Evolutionary conservation across 257 asterid species (phyloP), one percentile per base, ranked within the genome.

Genomic region (Solanum lignicaule): DNA sequence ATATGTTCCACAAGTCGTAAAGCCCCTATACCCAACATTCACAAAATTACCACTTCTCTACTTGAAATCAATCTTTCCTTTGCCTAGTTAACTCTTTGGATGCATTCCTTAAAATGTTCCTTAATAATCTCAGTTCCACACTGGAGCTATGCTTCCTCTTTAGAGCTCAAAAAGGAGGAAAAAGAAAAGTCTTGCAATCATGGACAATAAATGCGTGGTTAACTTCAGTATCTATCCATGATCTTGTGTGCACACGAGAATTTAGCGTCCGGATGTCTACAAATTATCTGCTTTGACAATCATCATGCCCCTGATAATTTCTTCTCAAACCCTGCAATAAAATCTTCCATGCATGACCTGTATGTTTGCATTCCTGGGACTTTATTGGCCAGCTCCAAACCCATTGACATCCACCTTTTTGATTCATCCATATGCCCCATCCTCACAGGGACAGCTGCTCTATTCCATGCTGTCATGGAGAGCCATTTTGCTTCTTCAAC

Each of bases 401-500:
- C 99, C 6, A 97, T 87, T 81, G 87, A 88, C 99, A 97, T 96
- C 99, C 99, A 97, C 90, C 94, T 96, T 91, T 89, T 93, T 7
- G 98, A 98, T 66, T 85, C 84, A 66, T 91, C 98, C 66, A 87
- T 88, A 32, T 94, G 90, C 76, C 98, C 99, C 94, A 95, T 60
- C 92, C 94, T 95, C 73, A 93, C 89, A 5, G 98, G 99, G 14
- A 95, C 89, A 36, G 98, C 96, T 81, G 98, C 99, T 55, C 99
- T 93, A 78, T 97, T 97, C 99, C 99, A 97, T 23, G 99, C 99
- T 12, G 99, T 95, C 93, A 91, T 93, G 71, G 99, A 93, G 2
- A 97, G 95, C 99, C 99, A 97, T 88, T 97, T 97, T 15, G 92
- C 99, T 91, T 97, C 99, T 87, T 96, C 98, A 72, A 73, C 84